Evolutionary conservation across 1,284 basidiomycete genomes (phyloP).

Genomic region (Ceratobasidium sp.): DNA sequence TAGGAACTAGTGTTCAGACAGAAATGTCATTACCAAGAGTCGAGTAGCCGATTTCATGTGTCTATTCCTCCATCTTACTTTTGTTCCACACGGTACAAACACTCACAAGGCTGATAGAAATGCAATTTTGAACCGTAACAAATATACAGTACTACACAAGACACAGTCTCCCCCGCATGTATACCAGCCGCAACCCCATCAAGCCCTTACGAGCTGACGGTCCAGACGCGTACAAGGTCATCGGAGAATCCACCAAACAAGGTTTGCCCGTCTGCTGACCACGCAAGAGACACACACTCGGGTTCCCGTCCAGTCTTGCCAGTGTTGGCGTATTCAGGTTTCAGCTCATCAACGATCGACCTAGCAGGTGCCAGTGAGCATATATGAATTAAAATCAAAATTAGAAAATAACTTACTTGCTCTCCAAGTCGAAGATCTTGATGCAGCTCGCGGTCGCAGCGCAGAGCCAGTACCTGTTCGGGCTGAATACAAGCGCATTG

Average conservation of each 20-base stretch:
- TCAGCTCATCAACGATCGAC: constrained; percentile 99
- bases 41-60: too few species aligned
- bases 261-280: constrained; percentile 98
- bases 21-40: too few species aligned
- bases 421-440: constrained; percentile 99
- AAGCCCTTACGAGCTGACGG: constrained; percentile 63
- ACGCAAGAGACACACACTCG: constrained; percentile 97
- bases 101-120: constrained; percentile 34
- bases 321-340: constrained; percentile 88
- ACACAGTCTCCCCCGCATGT: constrained; percentile 7
- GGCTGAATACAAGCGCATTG: constrained; percentile 99
- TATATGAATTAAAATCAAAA: constrained; percentile 50
- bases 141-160: constrained; percentile 38
- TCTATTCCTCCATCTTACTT: too few species aligned
- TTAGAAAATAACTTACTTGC: constrained; percentile 77
- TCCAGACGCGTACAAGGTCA: constrained; percentile 92
- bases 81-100: neutral
- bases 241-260: constrained; percentile 96
- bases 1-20: too few species aligned
- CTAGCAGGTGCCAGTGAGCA: constrained; percentile 62
- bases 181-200: constrained; percentile 27
- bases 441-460: constrained; percentile 98
- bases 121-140: constrained; percentile 45
- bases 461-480: constrained; percentile 99
- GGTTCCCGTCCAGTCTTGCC: constrained; percentile 86